Base-by-base conservation (phyloP, 2,329 filamentous ascomycete species). In the Exophiala sideris region DNA sequence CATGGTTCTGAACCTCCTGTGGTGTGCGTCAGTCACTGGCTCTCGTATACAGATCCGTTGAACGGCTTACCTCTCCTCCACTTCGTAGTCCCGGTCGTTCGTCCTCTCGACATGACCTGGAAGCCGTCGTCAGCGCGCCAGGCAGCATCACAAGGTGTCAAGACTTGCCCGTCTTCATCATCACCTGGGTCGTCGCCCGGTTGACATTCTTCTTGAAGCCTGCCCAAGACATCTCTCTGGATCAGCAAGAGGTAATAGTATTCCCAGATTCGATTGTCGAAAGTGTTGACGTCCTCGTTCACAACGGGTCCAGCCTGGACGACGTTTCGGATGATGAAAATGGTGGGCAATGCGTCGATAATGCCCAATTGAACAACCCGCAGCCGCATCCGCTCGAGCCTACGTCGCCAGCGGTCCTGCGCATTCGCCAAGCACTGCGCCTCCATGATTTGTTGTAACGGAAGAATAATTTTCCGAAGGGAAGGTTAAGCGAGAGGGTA, bases 181-280 rank as follows among this genome's bases (percentile, higher is more conserved):
- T 96, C 60, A 97, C 92, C 85, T 96, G 91, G 76, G 95, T 99
- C 74, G 92, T 96, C 67, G 92, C 92, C 78, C 94, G 90, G 79
- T 94, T 92, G 79, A 97, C 91, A 85, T 95, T 95, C 74, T 95
- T 96, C 79, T 94, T 91, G 78, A 91, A 92, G 62, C 87, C 87
- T 88, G 67, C 62, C 62, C 62, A 64, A 52, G 60, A 62, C 62
- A 64, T 64, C n/a, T 50, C 50, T 46, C 41, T 52, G 48, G 52
- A 52, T 14, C 14, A 48, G 14, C 24, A 51, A 54, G 20, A 24
- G 18, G 10, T 41, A 8, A 36, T 45, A 45, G 10, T 32, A n/a
- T 16, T 12, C 12, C 18, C 18, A 8, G 14, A 58, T 14, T 5
- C 51, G 47, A 20, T n/a, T 24, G 44, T 54, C 49, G 40, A 45